Percentiles rank a stretch among this genome's conserved stretches.
Evolutionary conservation across 1,139 yeast genomes (phyloP).

Genomic region (Keqinozyma sinolaborantium): DNA sequence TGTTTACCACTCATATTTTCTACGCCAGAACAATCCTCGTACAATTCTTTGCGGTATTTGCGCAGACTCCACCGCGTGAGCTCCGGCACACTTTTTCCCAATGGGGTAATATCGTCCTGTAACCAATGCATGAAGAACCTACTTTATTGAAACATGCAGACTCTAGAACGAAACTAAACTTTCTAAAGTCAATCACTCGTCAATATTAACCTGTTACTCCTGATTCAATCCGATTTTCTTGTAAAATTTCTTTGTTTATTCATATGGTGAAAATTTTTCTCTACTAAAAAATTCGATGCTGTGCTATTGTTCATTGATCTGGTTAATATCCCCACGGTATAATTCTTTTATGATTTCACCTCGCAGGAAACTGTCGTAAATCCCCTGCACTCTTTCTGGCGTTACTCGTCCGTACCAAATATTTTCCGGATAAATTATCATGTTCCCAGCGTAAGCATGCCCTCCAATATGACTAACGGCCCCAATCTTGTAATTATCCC

Average conservation of each 20-base stretch:
- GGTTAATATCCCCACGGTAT: conserved; percentile 40
- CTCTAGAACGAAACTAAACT: background rate
- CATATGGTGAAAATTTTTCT: no score
- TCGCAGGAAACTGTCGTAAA: conserved; percentile 51
- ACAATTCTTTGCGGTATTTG: no score
- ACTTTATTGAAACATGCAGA: background rate
- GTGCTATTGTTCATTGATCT: conserved; percentile 4
- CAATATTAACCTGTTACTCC: no score
- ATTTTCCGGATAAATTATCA: conserved; percentile 49
- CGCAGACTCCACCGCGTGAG: no score
- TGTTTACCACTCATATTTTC: no score
- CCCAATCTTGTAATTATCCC: conserved; percentile 33
- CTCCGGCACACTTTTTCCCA: no score
- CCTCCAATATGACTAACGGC: conserved; percentile 72
- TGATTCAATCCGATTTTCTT: no score
- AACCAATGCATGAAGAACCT: background rate
- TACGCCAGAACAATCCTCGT: no score
- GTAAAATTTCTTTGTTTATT: no score
- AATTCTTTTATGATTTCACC: conserved; percentile 50
- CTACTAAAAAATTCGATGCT: conserved; percentile 3
- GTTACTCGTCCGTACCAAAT: conserved; percentile 73
- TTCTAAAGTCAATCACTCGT: no score
- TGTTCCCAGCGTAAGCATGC: conserved; percentile 76
- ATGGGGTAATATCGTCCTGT: no score
- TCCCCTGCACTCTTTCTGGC: conserved; percentile 65